phyloP scores from a whole-genome alignment of 352 stramenopile species.

The Phytophthora ramorum region DNA sequence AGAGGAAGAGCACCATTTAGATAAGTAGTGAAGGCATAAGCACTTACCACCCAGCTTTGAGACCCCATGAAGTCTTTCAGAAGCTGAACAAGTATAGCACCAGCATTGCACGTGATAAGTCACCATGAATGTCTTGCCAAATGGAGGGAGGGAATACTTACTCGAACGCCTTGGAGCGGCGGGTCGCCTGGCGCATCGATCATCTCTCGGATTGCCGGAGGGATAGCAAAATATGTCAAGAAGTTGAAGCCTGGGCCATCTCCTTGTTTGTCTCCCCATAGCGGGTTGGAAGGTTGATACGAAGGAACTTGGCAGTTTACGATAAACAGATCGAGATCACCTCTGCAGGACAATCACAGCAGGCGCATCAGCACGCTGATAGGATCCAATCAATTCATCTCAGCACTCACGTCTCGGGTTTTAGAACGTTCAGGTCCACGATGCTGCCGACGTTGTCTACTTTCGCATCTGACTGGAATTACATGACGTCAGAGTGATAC shows the following conservation, averaged over 20 bases:
- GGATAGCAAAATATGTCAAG: constrained; percentile 81
- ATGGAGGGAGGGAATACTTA: constrained; percentile 14
- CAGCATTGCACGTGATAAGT: not conserved
- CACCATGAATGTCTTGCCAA: not conserved
- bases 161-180: constrained; percentile 56
- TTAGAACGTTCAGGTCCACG: constrained; percentile 62
- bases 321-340: constrained; percentile 70
- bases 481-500: not conserved
- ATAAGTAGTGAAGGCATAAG: not conserved
- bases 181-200: constrained; percentile 48
- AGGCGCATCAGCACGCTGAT: not conserved
- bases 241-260: constrained; percentile 85
- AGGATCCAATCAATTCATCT: not conserved
- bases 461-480: constrained; percentile 66
- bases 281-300: constrained; percentile 82
- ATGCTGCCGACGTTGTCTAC: constrained; percentile 79
- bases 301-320: constrained; percentile 88
- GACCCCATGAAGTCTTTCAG: constrained; percentile 51
- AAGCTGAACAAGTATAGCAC: constrained; percentile 17
- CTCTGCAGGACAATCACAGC: constrained; percentile 21
- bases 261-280: constrained; percentile 82
- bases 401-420: constrained; percentile 33
- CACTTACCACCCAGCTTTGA: constrained; percentile 42
- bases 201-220: constrained; percentile 57
- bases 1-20: not conserved